Percentiles rank a stretch among this genome's conserved stretches.
These are phyloP conservation scores for Haplographium delicatum DNA, from an alignment of 495 filamentous ascomycete genomes.

Conservation along the genomic window DNA sequence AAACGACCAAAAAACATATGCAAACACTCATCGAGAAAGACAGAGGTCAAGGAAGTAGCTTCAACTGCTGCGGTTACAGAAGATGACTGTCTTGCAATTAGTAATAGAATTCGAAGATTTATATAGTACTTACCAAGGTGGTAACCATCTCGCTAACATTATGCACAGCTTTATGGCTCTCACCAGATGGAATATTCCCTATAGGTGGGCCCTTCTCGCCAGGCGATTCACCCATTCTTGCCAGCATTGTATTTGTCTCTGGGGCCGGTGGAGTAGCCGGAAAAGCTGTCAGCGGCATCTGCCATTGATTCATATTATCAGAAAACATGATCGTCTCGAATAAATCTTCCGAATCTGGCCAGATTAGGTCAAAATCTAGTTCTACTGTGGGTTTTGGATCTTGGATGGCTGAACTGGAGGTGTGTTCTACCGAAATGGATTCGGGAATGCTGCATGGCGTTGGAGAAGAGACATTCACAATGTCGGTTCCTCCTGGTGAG, in stretches of 20 bases:
- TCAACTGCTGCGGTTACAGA: conserved; percentile 44
- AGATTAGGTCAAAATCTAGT: conserved; percentile 41
- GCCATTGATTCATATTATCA: conserved; percentile 40
- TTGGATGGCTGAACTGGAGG: neutral
- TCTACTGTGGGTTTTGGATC: too few species aligned
- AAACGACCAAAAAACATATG: conserved; percentile 49
- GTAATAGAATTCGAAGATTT: neutral
- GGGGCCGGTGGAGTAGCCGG: conserved; percentile 34
- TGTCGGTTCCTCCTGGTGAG: conserved; percentile 25
- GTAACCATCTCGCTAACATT: conserved; percentile 45
- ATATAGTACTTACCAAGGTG: conserved; percentile 34
- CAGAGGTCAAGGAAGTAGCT: conserved; percentile 41
- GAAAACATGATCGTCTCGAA: conserved; percentile 43
- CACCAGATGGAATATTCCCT: conserved; percentile 38
- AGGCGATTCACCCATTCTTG: conserved; percentile 35
- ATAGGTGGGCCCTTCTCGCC: conserved; percentile 36
- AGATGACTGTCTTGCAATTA: conserved; percentile 27
- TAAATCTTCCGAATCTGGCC: conserved; percentile 45
- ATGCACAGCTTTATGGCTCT: conserved; percentile 41
- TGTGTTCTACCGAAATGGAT: too few species aligned
- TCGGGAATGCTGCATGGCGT: neutral
- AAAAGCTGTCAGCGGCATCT: conserved; percentile 39
- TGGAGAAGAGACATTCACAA: neutral
- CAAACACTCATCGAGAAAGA: conserved; percentile 44
- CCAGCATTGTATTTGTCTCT: conserved; percentile 28